Base-by-base conservation (phyloP, 139 green algal species). In the Tetraselmis striata region DNA sequence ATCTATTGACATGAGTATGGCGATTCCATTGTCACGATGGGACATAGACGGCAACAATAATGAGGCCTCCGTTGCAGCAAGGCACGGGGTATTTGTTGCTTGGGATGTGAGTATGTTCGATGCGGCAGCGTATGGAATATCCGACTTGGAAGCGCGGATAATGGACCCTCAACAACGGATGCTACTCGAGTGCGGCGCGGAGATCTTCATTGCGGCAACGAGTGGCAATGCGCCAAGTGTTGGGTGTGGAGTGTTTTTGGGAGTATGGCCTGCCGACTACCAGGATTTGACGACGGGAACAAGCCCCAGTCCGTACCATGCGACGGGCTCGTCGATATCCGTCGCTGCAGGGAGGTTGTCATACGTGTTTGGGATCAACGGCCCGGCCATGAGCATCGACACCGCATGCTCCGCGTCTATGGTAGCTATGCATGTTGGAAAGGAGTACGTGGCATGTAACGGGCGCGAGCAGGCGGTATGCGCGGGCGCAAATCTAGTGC, bases 121-220 rank as follows among this genome's bases (percentile, higher is more conserved):
- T 79, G 84, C 85, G 0, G 83, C 79, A 0, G 80, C 84, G 0
- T 97, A 97, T 82, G 88, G 90, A 77, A 87, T 97, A 27, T 83
- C 80, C 22, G 67, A 75, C 5, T 74, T 85, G 5, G 95, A 98
- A 82, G 95, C 92, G 0, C 25, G 86, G 67, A 87, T 96, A 1
- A 95, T 98, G 89, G 94, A 98, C 79, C 86, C 92, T 0, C 94
- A 98, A 89, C 94, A 98, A 83, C 85, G 95, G 25, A 81, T 97
- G 81, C 87, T 98, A 67, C 79, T 98, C 58, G 91, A 97, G 88
- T 31, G 83, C 24, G 58, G 67, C 18, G 29, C 24, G 31, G 59
- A 81, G 74, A 75, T 67, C 5, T 67, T 67, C 45, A 67, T 25
- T 67, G 45, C 45, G 18, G n/a, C n/a, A n/a, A n/a, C n/a, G n/a